phyloP scores from a whole-genome alignment of 139 green algal species.

The Volvox reticuliferus region DNA sequence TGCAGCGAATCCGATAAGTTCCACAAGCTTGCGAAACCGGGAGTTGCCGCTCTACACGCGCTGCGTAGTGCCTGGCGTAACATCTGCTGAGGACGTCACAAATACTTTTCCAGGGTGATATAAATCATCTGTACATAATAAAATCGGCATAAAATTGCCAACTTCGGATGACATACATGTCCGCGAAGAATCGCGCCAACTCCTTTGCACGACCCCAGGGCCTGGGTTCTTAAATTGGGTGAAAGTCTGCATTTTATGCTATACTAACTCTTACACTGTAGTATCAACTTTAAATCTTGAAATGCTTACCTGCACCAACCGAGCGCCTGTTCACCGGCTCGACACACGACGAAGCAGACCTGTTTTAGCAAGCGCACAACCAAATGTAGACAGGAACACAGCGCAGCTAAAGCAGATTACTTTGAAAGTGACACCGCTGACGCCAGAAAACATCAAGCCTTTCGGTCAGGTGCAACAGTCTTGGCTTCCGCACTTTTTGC shows the following conservation, averaged over 20 bases:
- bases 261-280: too few species aligned
- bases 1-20: conserved; percentile 12
- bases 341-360: background rate
- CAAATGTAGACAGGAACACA: background rate
- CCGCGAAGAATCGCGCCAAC: background rate
- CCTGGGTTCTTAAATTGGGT: background rate
- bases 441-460: conserved; percentile 67
- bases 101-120: background rate
- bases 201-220: background rate
- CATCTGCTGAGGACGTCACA: background rate
- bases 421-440: conserved; percentile 65
- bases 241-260: too few species aligned
- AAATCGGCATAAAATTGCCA: background rate
- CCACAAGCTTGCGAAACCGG: conserved; percentile 7
- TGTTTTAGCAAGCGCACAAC: background rate
- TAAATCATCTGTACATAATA: background rate
- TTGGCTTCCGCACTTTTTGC: background rate
- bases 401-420: conserved; percentile 14
- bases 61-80: background rate
- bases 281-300: background rate
- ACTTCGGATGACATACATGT: too few species aligned
- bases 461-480: conserved; percentile 77
- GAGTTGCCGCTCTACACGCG: background rate
- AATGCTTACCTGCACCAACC: background rate
- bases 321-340: background rate